Percentiles rank a stretch among this genome's conserved stretches.
Conservation (phyloP, 768 basidiomycete genomes). For the Xerocomellus intermedius region DNA sequence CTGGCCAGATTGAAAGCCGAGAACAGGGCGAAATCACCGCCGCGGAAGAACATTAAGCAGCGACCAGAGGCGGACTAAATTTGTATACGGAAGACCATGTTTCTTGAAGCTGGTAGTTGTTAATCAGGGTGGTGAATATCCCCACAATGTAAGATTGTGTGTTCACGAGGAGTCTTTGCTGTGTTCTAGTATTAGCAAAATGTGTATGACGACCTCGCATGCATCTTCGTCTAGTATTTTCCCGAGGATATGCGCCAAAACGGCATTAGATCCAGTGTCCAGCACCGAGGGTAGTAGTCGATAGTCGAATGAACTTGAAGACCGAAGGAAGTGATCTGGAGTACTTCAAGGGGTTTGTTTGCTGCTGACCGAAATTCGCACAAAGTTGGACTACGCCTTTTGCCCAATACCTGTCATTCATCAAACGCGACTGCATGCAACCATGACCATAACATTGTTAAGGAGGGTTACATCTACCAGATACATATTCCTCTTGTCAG, state of each 20-base stretch:
- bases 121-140: too few relatives aligned
- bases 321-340: too few relatives aligned
- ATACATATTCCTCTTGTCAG: slow-evolving; percentile 23
- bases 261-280: too few relatives aligned
- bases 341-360: neutral
- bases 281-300: too few relatives aligned
- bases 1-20: neutral
- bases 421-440: neutral
- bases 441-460: slow-evolving; percentile 10
- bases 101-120: too few relatives aligned
- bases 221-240: too few relatives aligned
- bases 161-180: too few relatives aligned
- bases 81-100: neutral
- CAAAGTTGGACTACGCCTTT: neutral
- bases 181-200: too few relatives aligned
- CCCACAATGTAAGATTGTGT: neutral
- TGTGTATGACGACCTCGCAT: too few relatives aligned
- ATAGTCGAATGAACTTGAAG: too few relatives aligned
- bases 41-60: neutral
- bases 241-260: too few relatives aligned
- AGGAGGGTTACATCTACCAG: slow-evolving; percentile 16
- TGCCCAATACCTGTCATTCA: neutral
- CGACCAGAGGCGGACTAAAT: neutral
- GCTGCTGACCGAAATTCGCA: neutral
- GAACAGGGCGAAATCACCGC: neutral